Evolutionary conservation across 768 basidiomycete species (phyloP), one percentile per base, ranked within the genome.

Genomic region (Boletus sp.): DNA sequence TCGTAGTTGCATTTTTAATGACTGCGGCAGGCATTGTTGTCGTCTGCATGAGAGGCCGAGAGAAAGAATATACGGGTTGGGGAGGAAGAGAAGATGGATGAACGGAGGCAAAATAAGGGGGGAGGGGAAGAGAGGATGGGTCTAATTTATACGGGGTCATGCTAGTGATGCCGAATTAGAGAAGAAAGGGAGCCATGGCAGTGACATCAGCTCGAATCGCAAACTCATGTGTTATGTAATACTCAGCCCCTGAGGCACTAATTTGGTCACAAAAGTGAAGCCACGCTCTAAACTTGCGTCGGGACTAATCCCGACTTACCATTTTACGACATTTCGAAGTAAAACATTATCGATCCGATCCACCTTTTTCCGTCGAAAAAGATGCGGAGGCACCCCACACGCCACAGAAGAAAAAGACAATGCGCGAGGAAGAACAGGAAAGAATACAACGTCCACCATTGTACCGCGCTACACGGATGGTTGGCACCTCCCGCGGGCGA

Each of bases 1-100:
- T 83, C 54, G 83, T 76, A 2, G 87, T 89, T 24, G 85, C 83
- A 64, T 85, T 84, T 65, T 78, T 80, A 54, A 87, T 84, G 61
- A 84, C 60, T 15, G 72, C 41, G 2, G 59, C 59, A 0, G 66
- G 62, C 66, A 71, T 65, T 17, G 58, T 57, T n/a, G 60, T 64
- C 39, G 57, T 65, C 20, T 60, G 55, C 66, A 70, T 66, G 52
- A 35, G 40, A n/a, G 44, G 35, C 20, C 11, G 45, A 28, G 32
- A 18, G 30, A 41, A 52, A 50, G 20, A 42, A 41, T 17, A 40
- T 6, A 46, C 9, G 35, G 7, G 20, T 14, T 29, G 14, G 28
- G 47, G 48, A 33, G 17, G 45, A n/a, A 30, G 41, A 4, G 46
- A 20, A 42, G 57, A 37, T n/a, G 56, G 32, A 57, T 14, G 39